Evolutionary conservation across 768 basidiomycete species (phyloP), one percentile per base, ranked within the genome.

Genomic region (Mycena latifolia): DNA sequence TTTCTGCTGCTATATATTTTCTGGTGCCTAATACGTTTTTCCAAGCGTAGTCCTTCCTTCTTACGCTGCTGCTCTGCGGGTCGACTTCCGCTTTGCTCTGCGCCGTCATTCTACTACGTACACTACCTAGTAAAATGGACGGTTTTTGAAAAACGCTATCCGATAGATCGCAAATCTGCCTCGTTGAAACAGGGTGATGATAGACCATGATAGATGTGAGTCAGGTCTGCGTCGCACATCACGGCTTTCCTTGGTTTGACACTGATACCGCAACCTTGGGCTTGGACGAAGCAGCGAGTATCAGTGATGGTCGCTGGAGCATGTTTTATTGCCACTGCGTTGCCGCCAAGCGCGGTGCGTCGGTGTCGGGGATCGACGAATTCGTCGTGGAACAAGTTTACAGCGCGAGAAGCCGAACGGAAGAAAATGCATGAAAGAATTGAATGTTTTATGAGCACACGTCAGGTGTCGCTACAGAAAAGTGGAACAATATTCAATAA

Each of bases 11-110:
- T 80, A 75, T 75, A 75, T 77, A 76, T 79, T 73, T 35, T 74
- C 46, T 67, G 73, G 76, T 81, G 77, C 76, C 75, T 82, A 80
- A 81, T 81, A 78, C 73, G 76, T 79, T 77, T 78, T 79, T 74
- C 70, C 45, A 57, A 69, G 74, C 72, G 74, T 76, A 77, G 75
- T 76, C 70, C 67, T 75, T 72, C 70, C 14, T 71, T 59, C 29
- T 69, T 71, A 69, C 59, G 75, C 75, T 71, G 74, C 74, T 77
- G 76, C 77, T 68, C 71, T 67, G 74, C 68, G 74, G 77, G 75
- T 77, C 70, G 74, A 74, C 71, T 74, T 66, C 67, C 71, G 71
- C 65, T 59, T 71, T 64, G 52, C 50, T 57, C 50, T 22, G 20
- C 41, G 24, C 60, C 43, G 52, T 33, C 41, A 31, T 57, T 33